Percentiles rank a stretch among this genome's conserved stretches.
phyloP scores from a whole-genome alignment of 306 rosid genomes.

The Sesbania bispinosa region DNA sequence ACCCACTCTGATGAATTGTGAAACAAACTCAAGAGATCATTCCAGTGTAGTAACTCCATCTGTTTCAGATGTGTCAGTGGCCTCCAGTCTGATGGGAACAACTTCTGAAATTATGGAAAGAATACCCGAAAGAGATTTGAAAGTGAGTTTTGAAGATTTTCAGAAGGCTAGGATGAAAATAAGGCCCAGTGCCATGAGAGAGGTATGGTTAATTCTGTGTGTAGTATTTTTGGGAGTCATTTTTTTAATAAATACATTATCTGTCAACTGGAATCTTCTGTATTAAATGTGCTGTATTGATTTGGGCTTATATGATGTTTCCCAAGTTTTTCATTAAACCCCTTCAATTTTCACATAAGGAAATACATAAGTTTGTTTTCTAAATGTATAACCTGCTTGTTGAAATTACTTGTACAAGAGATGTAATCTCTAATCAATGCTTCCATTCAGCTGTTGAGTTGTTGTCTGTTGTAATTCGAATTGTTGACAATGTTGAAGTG shows the following conservation, averaged over 20 bases:
- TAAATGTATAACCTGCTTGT: constrained; percentile 3
- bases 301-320: constrained; percentile 12
- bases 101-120: constrained; percentile 33
- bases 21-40: constrained; percentile 27
- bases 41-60: constrained; percentile 37
- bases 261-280: not conserved
- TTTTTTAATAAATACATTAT: not conserved
- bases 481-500: not conserved
- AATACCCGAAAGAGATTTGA: constrained; percentile 40
- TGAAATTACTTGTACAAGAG: constrained; percentile 4
- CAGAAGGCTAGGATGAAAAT: constrained; percentile 75
- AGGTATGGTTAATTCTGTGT: constrained; percentile 47
- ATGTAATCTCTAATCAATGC: constrained; percentile 8
- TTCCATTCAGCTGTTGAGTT: constrained; percentile 13
- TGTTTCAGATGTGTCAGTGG: constrained; percentile 30
- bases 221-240: constrained; percentile 7
- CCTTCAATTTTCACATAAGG: constrained; percentile 10
- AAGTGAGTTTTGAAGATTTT: constrained; percentile 72
- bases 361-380: not conserved
- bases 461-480: not conserved
- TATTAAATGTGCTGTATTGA: constrained; percentile 8
- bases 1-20: constrained; percentile 28
- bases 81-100: constrained; percentile 32
- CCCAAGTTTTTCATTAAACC: not conserved
- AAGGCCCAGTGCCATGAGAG: constrained; percentile 98